phyloP scores from a whole-genome alignment of 2,329 filamentous ascomycete genomes.

The Lecanicillium sp. region DNA sequence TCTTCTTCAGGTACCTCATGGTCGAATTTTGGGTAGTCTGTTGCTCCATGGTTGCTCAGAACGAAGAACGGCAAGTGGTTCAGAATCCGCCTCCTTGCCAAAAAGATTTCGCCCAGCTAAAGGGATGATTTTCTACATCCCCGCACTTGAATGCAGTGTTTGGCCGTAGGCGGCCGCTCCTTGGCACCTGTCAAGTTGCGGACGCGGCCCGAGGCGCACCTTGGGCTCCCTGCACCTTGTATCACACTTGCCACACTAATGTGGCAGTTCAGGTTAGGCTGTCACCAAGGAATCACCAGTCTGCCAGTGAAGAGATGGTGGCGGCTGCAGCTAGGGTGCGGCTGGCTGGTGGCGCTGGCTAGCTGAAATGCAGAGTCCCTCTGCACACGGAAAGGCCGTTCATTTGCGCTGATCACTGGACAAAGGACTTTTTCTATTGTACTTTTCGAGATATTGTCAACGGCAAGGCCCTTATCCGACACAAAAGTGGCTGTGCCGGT shows the following conservation, averaged over 20 bases:
- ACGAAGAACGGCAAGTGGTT: neutral
- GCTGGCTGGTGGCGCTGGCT: conserved; percentile 3
- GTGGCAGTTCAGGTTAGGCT: neutral
- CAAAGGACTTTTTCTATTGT: neutral
- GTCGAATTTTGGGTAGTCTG: conserved; percentile 21
- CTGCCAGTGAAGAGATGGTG: neutral
- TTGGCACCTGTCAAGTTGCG: neutral
- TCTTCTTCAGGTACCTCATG: conserved; percentile 23
- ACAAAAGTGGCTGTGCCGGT: neutral
- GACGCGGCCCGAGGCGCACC: neutral
- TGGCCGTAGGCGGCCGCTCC: neutral
- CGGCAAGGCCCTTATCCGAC: neutral
- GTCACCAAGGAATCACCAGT: neutral
- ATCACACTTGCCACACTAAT: neutral
- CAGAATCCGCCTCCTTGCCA: neutral
- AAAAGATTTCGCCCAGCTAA: neutral
- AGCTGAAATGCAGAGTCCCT: neutral
- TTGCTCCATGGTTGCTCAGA: conserved; percentile 1
- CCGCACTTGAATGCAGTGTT: too few species aligned
- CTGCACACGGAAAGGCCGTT: neutral
- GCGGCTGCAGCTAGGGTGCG: neutral
- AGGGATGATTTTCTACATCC: neutral
- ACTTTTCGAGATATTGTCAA: neutral
- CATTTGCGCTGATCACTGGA: neutral
- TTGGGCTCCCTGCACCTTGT: neutral